A percentile compares a stretch with the other conserved stretches of the same genome.
Evolutionary conservation across 768 basidiomycete species (phyloP).

Genomic region (Boletellus emodensis): DNA sequence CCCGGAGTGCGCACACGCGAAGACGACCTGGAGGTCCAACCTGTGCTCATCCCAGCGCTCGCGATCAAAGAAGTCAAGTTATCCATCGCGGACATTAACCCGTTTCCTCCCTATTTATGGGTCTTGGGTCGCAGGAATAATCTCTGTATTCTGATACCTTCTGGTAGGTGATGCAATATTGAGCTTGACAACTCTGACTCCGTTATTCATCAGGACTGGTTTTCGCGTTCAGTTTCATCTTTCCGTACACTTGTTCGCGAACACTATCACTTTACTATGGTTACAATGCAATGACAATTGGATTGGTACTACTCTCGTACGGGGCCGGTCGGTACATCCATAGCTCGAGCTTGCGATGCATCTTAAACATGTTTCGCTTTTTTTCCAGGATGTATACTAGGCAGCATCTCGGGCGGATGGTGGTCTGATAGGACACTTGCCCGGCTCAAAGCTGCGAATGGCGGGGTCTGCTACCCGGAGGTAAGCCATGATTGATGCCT

Average conservation of each 20-base stretch:
- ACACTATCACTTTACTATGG: slow-evolving; percentile 63
- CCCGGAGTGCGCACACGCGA: slow-evolving; percentile 4
- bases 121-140: slow-evolving; percentile 67
- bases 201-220: slow-evolving; percentile 46
- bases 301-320: slow-evolving; percentile 71
- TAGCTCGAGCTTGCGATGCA: background rate
- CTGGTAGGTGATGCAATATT: slow-evolving; percentile 22
- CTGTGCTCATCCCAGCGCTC: slow-evolving; percentile 6
- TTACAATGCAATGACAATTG: slow-evolving; percentile 69
- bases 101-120: slow-evolving; percentile 56
- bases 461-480: slow-evolving; percentile 59
- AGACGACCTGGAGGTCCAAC: slow-evolving; percentile 24
- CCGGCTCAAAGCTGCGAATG: slow-evolving; percentile 44
- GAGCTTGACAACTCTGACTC: background rate
- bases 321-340: slow-evolving; percentile 50
- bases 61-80: slow-evolving; percentile 43
- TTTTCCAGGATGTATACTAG: slow-evolving; percentile 42
- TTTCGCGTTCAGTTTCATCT: slow-evolving; percentile 66
- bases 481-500: slow-evolving; percentile 32
- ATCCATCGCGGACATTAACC: slow-evolving; percentile 68
- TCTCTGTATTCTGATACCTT: slow-evolving; percentile 46
- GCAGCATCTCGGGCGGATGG: slow-evolving; percentile 57
- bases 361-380: background rate
- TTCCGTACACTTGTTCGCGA: slow-evolving; percentile 72
- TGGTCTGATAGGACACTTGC: slow-evolving; percentile 52